Base-by-base conservation (phyloP, 257 asterid species). In the Primulina tabacum region DNA sequence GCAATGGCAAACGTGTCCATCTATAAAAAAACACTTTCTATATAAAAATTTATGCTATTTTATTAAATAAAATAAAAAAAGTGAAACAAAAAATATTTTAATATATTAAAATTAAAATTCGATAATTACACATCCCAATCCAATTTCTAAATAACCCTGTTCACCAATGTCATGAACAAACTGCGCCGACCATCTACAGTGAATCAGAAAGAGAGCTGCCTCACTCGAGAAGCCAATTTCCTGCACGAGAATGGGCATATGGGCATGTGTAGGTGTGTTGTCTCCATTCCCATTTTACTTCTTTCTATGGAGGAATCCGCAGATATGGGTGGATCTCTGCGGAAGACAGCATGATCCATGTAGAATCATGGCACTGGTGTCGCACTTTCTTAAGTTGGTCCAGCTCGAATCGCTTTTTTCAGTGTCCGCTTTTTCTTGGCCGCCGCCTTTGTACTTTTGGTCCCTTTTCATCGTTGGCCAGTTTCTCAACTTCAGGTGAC, bases 401-500 rank as follows among this genome's bases (percentile, higher is more conserved):
- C 99, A 94, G 77, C 79, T 91, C 73, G 6, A 79, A 6, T 84
- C 97, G 61, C 82, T 94, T 2, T 75, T 77, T 8, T 82, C 92
- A 2, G 99, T 94, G 21, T 85, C 96, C 67, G 73, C 85, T 17
- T 74, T 91, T 57, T 84, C 87, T n/a, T 91, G 97, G 96, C 97
- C 99, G 60, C 99, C 96, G 59, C 96, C 97, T 0, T 32, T 87
- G 78, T 90, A 82, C 83, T 90, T 90, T 79, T 93, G 95, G 94
- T 90, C 88, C 18, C 92, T 90, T 70, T 86, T 93, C 73, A 1
- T 86, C 17, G 80, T 80, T 57, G 97, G 99, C 29, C 96, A 94
- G 84, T 90, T 91, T 73, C 92, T 94, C 60, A 94, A 94, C 76
- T 81, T 89, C 88, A 94, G 99, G 99, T 93, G 43, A 11, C 63